phyloP scores from a whole-genome alignment of 2,329 filamentous ascomycete species.

The Chaetomium strumarium region DNA sequence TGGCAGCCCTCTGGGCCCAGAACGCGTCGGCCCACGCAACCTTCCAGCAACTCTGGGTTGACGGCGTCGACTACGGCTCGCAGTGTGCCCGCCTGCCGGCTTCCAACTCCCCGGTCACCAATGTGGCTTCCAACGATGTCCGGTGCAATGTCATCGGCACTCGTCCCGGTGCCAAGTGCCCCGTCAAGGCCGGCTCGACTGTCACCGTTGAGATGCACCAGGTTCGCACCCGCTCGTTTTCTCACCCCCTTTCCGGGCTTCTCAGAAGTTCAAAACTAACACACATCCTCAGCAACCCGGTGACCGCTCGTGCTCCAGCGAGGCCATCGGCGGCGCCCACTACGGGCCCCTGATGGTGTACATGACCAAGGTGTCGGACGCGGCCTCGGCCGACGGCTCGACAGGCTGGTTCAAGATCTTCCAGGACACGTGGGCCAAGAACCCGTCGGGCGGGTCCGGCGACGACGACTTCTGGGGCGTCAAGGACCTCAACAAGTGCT shows the following conservation, averaged over 20 bases:
- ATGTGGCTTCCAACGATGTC: conserved; percentile 37
- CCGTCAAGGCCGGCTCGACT: conserved; percentile 41
- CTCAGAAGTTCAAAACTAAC: not conserved
- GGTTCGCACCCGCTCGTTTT: conserved; percentile 21
- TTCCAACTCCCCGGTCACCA: conserved; percentile 47
- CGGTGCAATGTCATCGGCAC: conserved; percentile 40
- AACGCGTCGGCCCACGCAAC: conserved; percentile 43
- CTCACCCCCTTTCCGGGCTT: not conserved
- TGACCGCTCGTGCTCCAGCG: conserved; percentile 38
- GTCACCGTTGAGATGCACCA: conserved; percentile 55
- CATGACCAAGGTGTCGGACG: conserved; percentile 43
- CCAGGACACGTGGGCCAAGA: conserved; percentile 38
- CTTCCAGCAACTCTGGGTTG: conserved; percentile 47
- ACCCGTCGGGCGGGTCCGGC: conserved; percentile 30
- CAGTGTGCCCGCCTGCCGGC: conserved; percentile 44
- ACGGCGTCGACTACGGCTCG: conserved; percentile 36
- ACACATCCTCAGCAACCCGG: conserved; percentile 31
- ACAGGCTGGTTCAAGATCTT: conserved; percentile 48
- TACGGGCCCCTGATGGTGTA: conserved; percentile 46
- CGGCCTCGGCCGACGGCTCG: conserved; percentile 38
- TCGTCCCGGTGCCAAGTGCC: conserved; percentile 37
- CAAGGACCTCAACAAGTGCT: conserved; percentile 35
- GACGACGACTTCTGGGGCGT: conserved; percentile 43
- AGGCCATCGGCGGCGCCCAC: conserved; percentile 48
- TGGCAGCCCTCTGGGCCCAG: conserved; percentile 32